These are phyloP conservation scores for Allium cepa DNA, from an alignment of 106 monocot genomes.

Conservation along the genomic window DNA sequence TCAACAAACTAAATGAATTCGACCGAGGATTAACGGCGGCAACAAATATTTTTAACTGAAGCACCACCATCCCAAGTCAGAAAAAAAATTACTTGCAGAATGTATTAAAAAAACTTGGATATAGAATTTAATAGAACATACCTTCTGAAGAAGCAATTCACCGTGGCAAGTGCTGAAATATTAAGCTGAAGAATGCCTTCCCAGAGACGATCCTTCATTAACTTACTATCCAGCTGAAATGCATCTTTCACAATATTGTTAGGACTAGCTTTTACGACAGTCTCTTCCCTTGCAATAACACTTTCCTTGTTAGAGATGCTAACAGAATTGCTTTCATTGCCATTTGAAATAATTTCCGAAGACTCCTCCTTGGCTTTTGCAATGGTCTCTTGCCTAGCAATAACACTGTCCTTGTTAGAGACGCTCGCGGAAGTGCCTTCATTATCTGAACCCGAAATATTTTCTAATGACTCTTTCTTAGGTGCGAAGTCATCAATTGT, in stretches of 20 bases:
- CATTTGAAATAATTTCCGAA: slow-evolving; percentile 4
- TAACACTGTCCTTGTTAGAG: slow-evolving; percentile 8
- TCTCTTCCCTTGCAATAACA: slow-evolving; percentile 11
- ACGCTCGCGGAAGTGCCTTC: neutral
- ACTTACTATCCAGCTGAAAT: slow-evolving; percentile 8
- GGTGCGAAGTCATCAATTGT: slow-evolving; percentile 5
- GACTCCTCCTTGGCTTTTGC: slow-evolving; percentile 12
- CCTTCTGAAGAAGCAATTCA: slow-evolving; percentile 71
- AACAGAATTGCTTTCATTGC: neutral
- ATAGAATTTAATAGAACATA: slow-evolving; percentile 14
- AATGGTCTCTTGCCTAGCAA: slow-evolving; percentile 11
- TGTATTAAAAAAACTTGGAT: neutral
- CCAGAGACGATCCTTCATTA: slow-evolving; percentile 48
- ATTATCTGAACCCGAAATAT: slow-evolving; percentile 3
- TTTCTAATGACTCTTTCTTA: slow-evolving; percentile 9
- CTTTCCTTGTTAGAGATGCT: slow-evolving; percentile 8
- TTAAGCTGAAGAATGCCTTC: slow-evolving; percentile 83
- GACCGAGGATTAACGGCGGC: no score
- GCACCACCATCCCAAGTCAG: neutral
- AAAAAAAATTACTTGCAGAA: neutral
- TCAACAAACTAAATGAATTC: no score
- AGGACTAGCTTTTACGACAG: slow-evolving; percentile 19
- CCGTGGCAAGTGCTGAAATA: slow-evolving; percentile 50
- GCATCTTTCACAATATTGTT: slow-evolving; percentile 10
- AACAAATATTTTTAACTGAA: neutral